Evolutionary conservation across 106 monocot species (phyloP).

Genomic region (Dendrobium chrysotoxum): DNA sequence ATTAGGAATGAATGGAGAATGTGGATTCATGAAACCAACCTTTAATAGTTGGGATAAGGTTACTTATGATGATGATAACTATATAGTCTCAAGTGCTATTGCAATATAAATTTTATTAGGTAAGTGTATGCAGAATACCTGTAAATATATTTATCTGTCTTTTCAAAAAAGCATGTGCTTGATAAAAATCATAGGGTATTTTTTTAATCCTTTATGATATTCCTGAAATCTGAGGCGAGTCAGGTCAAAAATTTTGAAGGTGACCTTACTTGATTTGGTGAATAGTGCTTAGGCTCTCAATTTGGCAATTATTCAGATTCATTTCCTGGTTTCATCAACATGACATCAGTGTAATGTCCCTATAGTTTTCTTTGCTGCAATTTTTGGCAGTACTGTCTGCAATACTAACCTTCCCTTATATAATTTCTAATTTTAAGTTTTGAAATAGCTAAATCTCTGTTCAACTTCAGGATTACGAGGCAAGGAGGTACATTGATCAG

Average conservation of each 20-base stretch:
- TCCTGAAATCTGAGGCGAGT: background rate
- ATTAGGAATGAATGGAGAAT: background rate
- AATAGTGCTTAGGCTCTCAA: background rate
- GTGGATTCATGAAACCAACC: background rate
- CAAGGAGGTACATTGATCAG: conserved; percentile 71
- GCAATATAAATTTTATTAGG: background rate
- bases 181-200: background rate
- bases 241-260: background rate
- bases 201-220: background rate
- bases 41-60: background rate
- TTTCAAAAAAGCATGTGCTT: background rate
- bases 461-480: conserved; percentile 60
- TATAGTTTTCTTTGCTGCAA: background rate
- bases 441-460: conserved; percentile 3
- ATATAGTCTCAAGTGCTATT: background rate
- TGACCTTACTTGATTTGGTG: background rate
- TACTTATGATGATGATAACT: background rate
- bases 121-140: background rate
- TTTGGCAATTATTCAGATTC: background rate
- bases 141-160: background rate
- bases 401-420: background rate
- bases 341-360: background rate
- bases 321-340: background rate
- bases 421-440: background rate
- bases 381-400: background rate